Base-by-base conservation (phyloP, 805 yeast genomes). In the Metschnikowia dekortorum region DNA sequence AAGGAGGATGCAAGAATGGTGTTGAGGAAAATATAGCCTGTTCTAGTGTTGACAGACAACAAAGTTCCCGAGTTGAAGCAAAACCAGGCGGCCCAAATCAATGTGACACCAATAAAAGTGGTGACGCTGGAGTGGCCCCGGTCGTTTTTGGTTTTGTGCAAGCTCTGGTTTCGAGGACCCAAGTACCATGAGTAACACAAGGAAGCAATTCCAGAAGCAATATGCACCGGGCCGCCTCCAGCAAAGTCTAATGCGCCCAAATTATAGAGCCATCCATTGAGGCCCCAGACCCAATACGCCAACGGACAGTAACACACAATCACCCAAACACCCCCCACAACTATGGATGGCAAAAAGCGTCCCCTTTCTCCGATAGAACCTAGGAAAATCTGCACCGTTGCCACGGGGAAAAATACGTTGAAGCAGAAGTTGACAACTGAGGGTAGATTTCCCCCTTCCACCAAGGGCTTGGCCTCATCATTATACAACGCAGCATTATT, bases 1-100 rank as follows among this genome's bases (percentile, higher is more conserved):
- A 68, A 65, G 1, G 78, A 65, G 1, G 83, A 81, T 0, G 82
- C 80, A 14, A 80, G 59, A 55, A 79, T 74, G 4, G 85, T 80
- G 57, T 75, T 75, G 47, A 72, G 67, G 64, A 73, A 69, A 44
- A 74, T 74, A 60, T 74, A 74, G 33, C 76, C 78, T 5, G 79
- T 74, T 63, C 80, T 68, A 13, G 48, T 56, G 45, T 64, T 70
- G 39, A 74, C 75, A 2, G 72, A 47, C 11, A 74, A 61, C 42
- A 74, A 60, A 14, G 79, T 74, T 36, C 79, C 80, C 11, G 77
- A 66, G 56, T 75, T 75, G 65, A 75, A 75, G 57, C 79, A 73
- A 49, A 74, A 65, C 80, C 79, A 75, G n/a, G 77, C 72, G 47
- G 69, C 73, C 78, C 77, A 74, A 48, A 75, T 74, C 44, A 75